Evolutionary conservation across 805 yeast genomes (phyloP).

Genomic region (Myxozyma sirexii): DNA sequence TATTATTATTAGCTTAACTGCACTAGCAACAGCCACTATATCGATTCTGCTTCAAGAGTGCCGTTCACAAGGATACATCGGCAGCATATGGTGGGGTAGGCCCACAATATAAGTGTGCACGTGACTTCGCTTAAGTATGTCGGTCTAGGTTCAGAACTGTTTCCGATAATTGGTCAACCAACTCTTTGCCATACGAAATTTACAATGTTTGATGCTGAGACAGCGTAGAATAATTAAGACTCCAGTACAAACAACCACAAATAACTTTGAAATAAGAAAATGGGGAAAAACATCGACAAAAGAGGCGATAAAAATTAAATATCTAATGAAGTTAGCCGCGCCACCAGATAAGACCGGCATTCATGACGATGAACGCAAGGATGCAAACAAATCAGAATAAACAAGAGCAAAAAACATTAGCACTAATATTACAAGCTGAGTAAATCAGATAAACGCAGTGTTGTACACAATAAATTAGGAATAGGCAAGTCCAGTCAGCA

Average conservation of each 20-base stretch:
- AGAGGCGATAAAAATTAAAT: neutral
- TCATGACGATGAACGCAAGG: neutral
- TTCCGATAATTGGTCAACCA: too few relatives aligned
- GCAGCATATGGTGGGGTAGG: too few relatives aligned
- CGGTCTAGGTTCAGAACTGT: too few relatives aligned
- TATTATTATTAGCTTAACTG: neutral
- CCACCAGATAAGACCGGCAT: neutral
- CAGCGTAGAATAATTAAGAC: neutral
- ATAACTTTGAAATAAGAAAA: neutral
- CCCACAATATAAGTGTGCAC: neutral
- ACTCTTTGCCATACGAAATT: neutral
- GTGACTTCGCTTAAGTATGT: too few relatives aligned
- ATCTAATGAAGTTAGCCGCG: neutral
- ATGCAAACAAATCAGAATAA: neutral
- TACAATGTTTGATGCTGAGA: slow-evolving; percentile 1
- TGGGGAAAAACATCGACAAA: neutral
- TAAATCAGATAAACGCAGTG: neutral
- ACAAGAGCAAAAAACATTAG: neutral
- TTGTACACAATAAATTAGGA: too few relatives aligned
- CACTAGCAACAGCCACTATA: too few relatives aligned
- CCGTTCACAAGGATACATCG: too few relatives aligned
- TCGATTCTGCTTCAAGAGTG: too few relatives aligned
- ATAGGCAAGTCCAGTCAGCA: too few relatives aligned
- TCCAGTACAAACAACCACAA: neutral
- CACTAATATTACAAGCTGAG: slow-evolving; percentile 1